A percentile compares a stretch with the other conserved stretches of the same genome.
These are phyloP conservation scores for Pyrus communis DNA, from an alignment of 306 rosid species.

Conservation along the genomic window DNA sequence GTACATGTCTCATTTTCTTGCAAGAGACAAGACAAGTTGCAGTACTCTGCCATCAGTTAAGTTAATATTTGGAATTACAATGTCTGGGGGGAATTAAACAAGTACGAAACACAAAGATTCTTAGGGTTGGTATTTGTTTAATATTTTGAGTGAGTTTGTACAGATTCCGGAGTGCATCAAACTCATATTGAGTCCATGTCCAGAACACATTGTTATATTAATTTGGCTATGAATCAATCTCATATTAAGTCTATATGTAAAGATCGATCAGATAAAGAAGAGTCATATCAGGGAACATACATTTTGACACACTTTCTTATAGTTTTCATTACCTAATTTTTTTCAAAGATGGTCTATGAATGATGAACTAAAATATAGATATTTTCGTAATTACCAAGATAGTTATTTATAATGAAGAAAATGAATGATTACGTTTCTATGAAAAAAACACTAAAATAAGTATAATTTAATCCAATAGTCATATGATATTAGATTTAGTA, in stretches of 20 bases:
- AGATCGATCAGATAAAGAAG: too few species aligned
- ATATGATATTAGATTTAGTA: too few species aligned
- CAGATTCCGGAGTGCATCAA: background rate
- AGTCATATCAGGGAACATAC: too few species aligned
- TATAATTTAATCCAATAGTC: too few species aligned
- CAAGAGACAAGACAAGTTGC: background rate
- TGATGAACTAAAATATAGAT: too few species aligned
- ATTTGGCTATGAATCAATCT: background rate
- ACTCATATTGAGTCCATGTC: background rate
- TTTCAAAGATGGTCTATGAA: too few species aligned
- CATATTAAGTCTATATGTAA: background rate
- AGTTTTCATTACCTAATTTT: too few species aligned
- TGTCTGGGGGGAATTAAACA: background rate
- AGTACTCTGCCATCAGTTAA: background rate
- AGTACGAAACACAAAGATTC: background rate
- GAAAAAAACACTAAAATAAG: too few species aligned
- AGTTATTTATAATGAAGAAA: too few species aligned
- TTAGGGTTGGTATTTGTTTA: background rate
- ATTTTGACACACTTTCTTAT: too few species aligned
- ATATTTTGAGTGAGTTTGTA: background rate
- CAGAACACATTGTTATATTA: background rate
- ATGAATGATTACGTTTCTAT: too few species aligned
- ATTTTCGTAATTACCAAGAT: too few species aligned
- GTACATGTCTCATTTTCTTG: background rate
- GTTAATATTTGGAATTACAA: background rate